Evolutionary conservation across 176 grass and related monocot genomes (phyloP), one percentile per base, ranked within the genome.

Genomic region (Bolboschoenus planiculmis): DNA sequence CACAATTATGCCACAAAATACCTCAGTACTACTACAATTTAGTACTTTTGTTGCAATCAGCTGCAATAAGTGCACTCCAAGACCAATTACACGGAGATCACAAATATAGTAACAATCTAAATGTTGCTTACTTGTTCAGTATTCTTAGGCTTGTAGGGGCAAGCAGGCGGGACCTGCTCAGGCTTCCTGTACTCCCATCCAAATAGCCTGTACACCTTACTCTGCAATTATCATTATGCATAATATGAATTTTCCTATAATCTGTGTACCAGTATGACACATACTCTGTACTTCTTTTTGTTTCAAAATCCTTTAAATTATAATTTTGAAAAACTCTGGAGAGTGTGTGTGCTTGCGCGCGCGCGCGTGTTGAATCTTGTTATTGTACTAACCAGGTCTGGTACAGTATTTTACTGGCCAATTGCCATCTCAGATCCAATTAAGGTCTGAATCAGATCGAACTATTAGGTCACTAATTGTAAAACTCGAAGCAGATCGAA

Each of bases 141-240:
- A 15, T 63, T 78, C 76, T 90, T 95, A 73, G 96, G 96, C 27
- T 95, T 99, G 85, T 78, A 93, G 10, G 91, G 96, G 83, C 96
- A 99, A 80, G 96, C 87, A 73, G 96, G 91, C 14, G 96, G 96
- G 35, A 77, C 92, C 78, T 87, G 85, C 64, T 80, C 91, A 74
- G 96, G 89, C 66, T 86, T 99, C 89, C 83, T 90, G 86, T 95
- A 95, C 58, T 99, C 96, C 92, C 96, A 99, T 67, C 96, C 96
- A 78, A 99, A 87, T 79, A 99, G 72, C 39, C 79, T 36, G 80
- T 99, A 99, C 9, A 99, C 80, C 86, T 93, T 99, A 54, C 91
- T 76, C 93, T 99, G 89, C 36, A 78, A 79, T 76, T 59, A 83
- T 40, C 44, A 84, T 13, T 80, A 42, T 31, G 24, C 47, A 56